phyloP scores from a whole-genome alignment of 768 basidiomycete genomes.

The Kwoniella pini region DNA sequence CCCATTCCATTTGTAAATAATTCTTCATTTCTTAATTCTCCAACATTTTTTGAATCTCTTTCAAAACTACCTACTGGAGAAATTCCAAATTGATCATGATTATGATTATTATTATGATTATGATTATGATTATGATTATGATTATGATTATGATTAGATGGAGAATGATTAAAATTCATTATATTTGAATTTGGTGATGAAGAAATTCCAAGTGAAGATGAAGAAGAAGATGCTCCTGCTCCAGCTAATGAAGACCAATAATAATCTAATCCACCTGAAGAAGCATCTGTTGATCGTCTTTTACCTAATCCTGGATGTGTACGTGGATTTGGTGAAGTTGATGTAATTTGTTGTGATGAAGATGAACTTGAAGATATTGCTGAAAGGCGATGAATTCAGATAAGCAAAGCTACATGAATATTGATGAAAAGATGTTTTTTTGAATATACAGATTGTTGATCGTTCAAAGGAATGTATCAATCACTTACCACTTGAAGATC shows the following conservation, averaged over 20 bases:
- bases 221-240: conserved; percentile 38
- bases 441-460: neutral
- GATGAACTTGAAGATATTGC: conserved; percentile 22
- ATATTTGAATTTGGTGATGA: conserved; percentile 8
- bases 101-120: neutral
- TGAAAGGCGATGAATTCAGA: neutral
- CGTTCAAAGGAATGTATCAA: no score
- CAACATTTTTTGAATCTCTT: conserved; percentile 7
- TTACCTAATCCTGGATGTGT: conserved; percentile 15
- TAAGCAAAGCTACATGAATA: neutral
- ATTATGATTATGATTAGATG: neutral
- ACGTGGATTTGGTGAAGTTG: conserved; percentile 1
- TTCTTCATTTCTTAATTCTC: neutral
- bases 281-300: conserved; percentile 36
- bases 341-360: conserved; percentile 5
- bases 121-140: neutral
- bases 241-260: conserved; percentile 41
- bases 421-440: conserved; percentile 8
- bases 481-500: conserved; percentile 26
- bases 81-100: neutral
- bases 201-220: conserved; percentile 31
- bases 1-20: neutral
- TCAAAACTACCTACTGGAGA: conserved; percentile 2
- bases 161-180: neutral
- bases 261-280: conserved; percentile 40